A percentile compares a stretch with the other conserved stretches of the same genome.
phyloP scores from a whole-genome alignment of 2,329 filamentous ascomycete species.

The Claviceps cyperi region DNA sequence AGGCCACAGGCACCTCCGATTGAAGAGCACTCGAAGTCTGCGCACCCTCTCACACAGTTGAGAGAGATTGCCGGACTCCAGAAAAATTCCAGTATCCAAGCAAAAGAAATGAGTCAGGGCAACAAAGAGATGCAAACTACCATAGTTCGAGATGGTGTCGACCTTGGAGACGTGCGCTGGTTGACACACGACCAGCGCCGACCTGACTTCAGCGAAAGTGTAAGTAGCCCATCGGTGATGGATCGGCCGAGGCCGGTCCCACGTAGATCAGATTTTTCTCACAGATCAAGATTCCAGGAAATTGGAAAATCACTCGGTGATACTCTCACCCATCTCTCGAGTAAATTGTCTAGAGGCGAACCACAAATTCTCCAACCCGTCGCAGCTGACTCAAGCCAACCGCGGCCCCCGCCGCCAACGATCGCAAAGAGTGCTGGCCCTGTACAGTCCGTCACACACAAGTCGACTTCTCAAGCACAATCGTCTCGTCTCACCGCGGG shows the following conservation, averaged over 20 bases:
- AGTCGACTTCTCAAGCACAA: not conserved
- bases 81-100: constrained; percentile 28
- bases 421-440: not conserved
- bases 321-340: not conserved
- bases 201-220: not conserved
- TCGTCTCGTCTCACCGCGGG: not conserved
- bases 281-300: not conserved
- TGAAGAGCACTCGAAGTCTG: constrained; percentile 11
- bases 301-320: not conserved
- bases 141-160: constrained; percentile 41
- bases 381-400: not conserved
- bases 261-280: constrained; percentile 19
- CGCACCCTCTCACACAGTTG: constrained; percentile 25
- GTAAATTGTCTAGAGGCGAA: not conserved
- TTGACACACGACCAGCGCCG: constrained; percentile 3
- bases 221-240: constrained; percentile 26
- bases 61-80: constrained; percentile 33
- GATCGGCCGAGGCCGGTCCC: constrained; percentile 43
- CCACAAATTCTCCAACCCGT: not conserved
- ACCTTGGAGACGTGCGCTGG: constrained; percentile 34
- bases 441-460: not conserved
- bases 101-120: constrained; percentile 17
- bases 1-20: constrained; percentile 10
- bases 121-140: constrained; percentile 25
- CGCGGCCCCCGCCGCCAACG: not conserved